Evolutionary conservation across 805 yeast species (phyloP).

Genomic region (Martiniozyma abietophila): DNA sequence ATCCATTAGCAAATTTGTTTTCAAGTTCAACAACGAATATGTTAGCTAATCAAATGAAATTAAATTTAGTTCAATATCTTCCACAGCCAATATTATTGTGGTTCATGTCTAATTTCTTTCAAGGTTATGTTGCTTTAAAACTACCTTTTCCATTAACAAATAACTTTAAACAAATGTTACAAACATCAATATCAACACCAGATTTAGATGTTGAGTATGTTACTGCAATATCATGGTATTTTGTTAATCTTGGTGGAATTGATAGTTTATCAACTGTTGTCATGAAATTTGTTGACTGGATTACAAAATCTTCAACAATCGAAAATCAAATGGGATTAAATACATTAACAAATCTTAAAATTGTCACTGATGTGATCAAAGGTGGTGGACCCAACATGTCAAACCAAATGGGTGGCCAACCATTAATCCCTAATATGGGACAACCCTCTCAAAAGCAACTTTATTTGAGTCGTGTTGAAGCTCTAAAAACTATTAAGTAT

Average conservation of each 20-base stretch:
- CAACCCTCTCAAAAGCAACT: too few species aligned
- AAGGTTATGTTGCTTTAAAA: constrained; percentile 80
- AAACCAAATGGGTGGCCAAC: too few species aligned
- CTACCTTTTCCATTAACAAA: constrained; percentile 88
- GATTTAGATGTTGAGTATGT: constrained; percentile 90
- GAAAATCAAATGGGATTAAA: too few species aligned
- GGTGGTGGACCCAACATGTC: too few species aligned
- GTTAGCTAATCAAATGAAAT: constrained; percentile 68
- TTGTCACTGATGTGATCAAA: too few species aligned
- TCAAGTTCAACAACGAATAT: too few species aligned
- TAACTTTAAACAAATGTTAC: constrained; percentile 87
- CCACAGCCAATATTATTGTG: constrained; percentile 95
- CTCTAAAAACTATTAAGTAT: too few species aligned
- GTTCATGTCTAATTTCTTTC: constrained; percentile 90
- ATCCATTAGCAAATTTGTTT: constrained; percentile 60
- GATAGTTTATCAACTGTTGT: constrained; percentile 48
- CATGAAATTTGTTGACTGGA: too few species aligned
- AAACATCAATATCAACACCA: constrained; percentile 73
- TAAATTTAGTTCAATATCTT: constrained; percentile 70
- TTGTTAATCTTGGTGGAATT: constrained; percentile 78
- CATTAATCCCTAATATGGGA: too few species aligned
- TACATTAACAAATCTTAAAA: too few species aligned
- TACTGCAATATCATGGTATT: constrained; percentile 91
- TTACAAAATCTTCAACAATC: too few species aligned
- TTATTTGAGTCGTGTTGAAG: too few species aligned